Conservation (phyloP, 345 rosid species). For the Brassica incana region DNA sequence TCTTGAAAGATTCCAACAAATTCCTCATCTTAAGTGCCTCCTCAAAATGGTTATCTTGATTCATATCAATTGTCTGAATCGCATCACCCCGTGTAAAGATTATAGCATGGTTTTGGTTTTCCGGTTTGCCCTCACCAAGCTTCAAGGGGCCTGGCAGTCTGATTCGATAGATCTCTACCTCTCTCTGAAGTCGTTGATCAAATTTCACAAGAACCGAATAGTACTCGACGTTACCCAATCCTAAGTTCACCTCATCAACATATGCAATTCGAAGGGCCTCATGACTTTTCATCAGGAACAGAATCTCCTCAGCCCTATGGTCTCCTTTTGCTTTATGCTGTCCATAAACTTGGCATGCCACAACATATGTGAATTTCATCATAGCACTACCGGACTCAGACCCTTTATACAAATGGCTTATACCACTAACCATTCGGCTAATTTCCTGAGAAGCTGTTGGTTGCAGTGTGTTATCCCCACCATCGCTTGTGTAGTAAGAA, state of each 20-base stretch:
- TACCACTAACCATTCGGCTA: conserved; percentile 66
- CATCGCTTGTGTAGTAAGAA: conserved; percentile 36
- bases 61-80: conserved; percentile 97
- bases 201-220: conserved; percentile 94
- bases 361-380: conserved; percentile 94
- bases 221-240: conserved; percentile 69
- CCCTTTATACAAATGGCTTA: conserved; percentile 66
- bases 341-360: conserved; percentile 96
- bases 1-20: conserved; percentile 85
- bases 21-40: conserved; percentile 98
- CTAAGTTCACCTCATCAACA: conserved; percentile 73
- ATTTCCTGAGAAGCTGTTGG: conserved; percentile 53
- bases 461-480: conserved; percentile 36
- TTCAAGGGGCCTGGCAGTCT: conserved; percentile 93
- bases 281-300: conserved; percentile 74
- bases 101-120: conserved; percentile 95
- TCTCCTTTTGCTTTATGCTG: conserved; percentile 88
- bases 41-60: conserved; percentile 97
- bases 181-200: conserved; percentile 72
- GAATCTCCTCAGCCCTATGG: conserved; percentile 83
- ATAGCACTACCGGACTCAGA: conserved; percentile 85
- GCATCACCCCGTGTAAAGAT: conserved; percentile 99
- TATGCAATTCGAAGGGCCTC: conserved; percentile 97
- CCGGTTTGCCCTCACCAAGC: conserved; percentile 99
- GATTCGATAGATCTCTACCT: conserved; percentile 92